phyloP scores from a whole-genome alignment of 2,329 filamentous ascomycete species.

The Scopulariopsis brevicaulis region DNA sequence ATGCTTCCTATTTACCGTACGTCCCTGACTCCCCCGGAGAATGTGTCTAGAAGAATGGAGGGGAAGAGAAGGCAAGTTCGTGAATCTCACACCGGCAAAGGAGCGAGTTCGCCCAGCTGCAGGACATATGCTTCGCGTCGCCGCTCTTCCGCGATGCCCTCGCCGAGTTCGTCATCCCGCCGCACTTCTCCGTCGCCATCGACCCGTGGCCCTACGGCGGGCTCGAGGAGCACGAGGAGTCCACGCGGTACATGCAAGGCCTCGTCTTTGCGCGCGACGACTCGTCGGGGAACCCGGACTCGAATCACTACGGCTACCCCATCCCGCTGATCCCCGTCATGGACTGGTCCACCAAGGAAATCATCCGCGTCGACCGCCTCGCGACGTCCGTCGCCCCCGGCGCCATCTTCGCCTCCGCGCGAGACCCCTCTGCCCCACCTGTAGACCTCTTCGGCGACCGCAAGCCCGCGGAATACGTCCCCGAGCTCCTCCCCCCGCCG shows the following conservation, averaged over 20 bases:
- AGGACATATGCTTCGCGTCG: conserved; percentile 27
- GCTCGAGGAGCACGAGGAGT: conserved; percentile 23
- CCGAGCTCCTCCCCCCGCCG: conserved; percentile 35
- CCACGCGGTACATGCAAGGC: conserved; percentile 34
- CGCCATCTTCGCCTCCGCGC: conserved; percentile 8
- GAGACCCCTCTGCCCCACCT: conserved; percentile 12
- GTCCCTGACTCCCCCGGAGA: conserved; percentile 2
- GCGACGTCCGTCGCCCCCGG: conserved; percentile 36
- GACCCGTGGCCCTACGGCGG: conserved; percentile 59
- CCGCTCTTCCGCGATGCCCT: conserved; percentile 33
- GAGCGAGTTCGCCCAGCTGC: conserved; percentile 26
- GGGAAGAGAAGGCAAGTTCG: too few relatives aligned
- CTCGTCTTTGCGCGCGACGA: conserved; percentile 34
- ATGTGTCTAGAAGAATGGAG: too few relatives aligned
- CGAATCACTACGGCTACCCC: conserved; percentile 52
- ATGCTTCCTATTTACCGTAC: conserved; percentile 24
- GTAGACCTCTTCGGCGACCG: conserved; percentile 32
- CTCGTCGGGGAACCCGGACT: conserved; percentile 33
- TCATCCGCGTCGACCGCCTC: conserved; percentile 46
- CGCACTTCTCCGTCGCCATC: conserved; percentile 25
- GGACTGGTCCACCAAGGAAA: conserved; percentile 40
- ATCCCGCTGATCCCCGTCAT: conserved; percentile 48
- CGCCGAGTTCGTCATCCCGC: conserved; percentile 31
- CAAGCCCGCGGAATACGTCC: conserved; percentile 31
- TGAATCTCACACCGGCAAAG: conserved; percentile 10